These are phyloP conservation scores for Solanum rostratum DNA, from an alignment of 257 asterid species.

Conservation along the genomic window DNA sequence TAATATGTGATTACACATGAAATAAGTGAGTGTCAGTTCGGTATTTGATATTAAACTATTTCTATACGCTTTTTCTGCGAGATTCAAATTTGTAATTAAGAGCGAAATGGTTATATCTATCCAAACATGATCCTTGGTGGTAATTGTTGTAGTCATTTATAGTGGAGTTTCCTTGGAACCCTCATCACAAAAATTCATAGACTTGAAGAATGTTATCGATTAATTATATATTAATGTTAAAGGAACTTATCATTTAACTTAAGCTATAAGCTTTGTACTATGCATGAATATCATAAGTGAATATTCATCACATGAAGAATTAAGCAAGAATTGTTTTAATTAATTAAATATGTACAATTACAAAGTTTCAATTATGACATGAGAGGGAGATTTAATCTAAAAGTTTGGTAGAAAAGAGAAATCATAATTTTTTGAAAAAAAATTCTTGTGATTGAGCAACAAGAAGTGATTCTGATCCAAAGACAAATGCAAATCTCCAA, in stretches of 20 bases:
- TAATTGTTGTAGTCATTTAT: neutral
- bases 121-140: neutral
- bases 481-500: conserved; percentile 37
- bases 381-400: conserved; percentile 48
- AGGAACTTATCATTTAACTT: neutral
- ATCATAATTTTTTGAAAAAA: conserved; percentile 2
- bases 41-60: neutral
- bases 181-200: too few relatives aligned
- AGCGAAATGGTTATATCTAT: neutral
- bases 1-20: neutral
- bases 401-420: conserved; percentile 36
- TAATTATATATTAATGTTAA: neutral
- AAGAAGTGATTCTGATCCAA: conserved; percentile 19
- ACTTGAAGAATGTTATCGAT: neutral
- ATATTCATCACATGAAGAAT: neutral
- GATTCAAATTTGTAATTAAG: neutral
- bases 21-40: rapidly evolving
- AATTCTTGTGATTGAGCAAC: conserved; percentile 39
- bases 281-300: conserved; percentile 3
- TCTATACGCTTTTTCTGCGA: neutral
- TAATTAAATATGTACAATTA: neutral
- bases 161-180: too few relatives aligned
- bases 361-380: neutral
- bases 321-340: neutral
- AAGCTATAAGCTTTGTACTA: neutral